Evolutionary conservation across 1,139 yeast species (phyloP), one percentile per base, ranked within the genome.

Genomic region (Hanseniaspora uvarum): DNA sequence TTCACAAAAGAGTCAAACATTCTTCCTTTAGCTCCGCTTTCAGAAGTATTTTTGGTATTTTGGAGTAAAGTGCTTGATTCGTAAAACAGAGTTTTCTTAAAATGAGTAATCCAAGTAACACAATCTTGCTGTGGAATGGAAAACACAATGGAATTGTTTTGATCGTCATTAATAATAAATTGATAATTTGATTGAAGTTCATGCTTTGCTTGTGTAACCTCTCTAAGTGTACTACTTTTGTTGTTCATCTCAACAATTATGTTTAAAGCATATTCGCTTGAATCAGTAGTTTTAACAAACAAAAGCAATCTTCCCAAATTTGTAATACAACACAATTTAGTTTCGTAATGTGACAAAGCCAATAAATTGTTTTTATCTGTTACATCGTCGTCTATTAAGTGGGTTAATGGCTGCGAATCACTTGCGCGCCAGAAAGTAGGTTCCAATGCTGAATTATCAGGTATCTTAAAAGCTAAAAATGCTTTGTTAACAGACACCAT

Each of bases 1-100:
- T 55, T 62, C 2, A 69, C 67, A 47, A 68, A 62, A 10, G 64
- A 63, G 39, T 66, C 68, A 51, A 70, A 65, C 56, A 70, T 60
- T 31, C 69, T 59, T 36, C 59, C 64, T 62, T 44, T 61, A 58
- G 34, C 45, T 46, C 8, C 54, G 51, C 48, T 43, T 24, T 46
- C 48, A 16, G 44, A 12, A 31, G 23, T 10, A 2, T 31, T 19
- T 2, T n/a, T n/a, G n/a, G n/a, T 44, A 4, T 19, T 54, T 47
- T 33, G 54, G 30, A 45, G 46, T 4, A 50, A 36, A 19, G 43
- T 46, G 5, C 57, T 31, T 7, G 51, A 19, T 19, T 23, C 58
- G 33, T 33, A n/a, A 48, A 49, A 39, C 21, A 51, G 23, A 7
- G 51, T 43, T 36, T 58, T 61, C 16, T 55, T 59, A 7, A 65